Base-by-base conservation (phyloP, 768 basidiomycete species). In the Rickenella mellea region DNA sequence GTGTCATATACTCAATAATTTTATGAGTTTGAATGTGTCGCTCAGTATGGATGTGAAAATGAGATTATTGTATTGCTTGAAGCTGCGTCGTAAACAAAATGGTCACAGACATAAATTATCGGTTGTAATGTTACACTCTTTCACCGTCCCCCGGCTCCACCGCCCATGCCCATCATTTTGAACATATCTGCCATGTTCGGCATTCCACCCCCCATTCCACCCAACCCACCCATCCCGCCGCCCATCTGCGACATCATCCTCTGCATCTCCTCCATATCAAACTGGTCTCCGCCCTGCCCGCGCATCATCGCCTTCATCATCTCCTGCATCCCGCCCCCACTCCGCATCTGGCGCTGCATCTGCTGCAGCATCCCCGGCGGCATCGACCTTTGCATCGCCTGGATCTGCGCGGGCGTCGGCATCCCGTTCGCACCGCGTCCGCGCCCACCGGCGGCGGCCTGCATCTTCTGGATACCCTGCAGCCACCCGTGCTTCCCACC, bases 301-400 rank as follows among this genome's bases (percentile, higher is more conserved):
- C 91, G 89, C 86, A 96, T 92, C 88, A 97, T 92, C 21, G 85
- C 82, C 58, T 85, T 87, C 91, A 94, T 91, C 90, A 94, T 94
- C 53, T 94, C 91, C 59, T 92, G 87, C 80, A 96, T 84, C 33
- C 89, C 89, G 17, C 90, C 88, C 7, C 86, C 87, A 42, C 80
- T 63, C 43, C 83, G 69, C 57, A 87, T 66, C 55, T 87, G 83
- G 40, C 79, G 70, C 56, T 88, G 90, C 80, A 97, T 82, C 57
- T 98, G 85, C 56, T 91, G 87, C 48, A 97, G 62, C 83, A 94
- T 86, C 24, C 92, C 94, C 5, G 94, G 89, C 1, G 94, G 94
- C 76, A 97, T 82, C 28, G 92, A 73, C 45, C 90, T 87, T 74
- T 90, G 85, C 79, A 97, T 90, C 4, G 88, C 89, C 56, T 89